Base-by-base conservation (phyloP, 192 early-diverging fungal species). In the Lobosporangium transversale region DNA sequence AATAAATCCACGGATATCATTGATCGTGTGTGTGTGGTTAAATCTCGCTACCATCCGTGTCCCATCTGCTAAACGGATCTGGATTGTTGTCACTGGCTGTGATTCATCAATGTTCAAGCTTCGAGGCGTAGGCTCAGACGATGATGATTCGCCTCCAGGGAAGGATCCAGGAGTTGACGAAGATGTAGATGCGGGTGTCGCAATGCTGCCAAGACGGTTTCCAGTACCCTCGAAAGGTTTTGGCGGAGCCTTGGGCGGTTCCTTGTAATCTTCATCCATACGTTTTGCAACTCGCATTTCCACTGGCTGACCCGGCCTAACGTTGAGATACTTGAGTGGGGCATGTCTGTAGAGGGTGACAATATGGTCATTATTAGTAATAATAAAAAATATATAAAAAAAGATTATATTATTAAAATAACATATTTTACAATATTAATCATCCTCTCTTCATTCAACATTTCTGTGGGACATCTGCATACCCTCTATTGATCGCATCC, bases 41-140 rank as follows among this genome's bases (percentile, higher is more conserved):
- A 93, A 89, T 54, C 88, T 89, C n/a, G 88, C 90, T n/a, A 97
- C 87, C 82, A 96, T 71, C 58, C 94, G 86, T 18, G 93, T 86
- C 21, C 97, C 96, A 66, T 98, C 95, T 6, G 86, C 93, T 52
- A 99, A 78, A 35, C 97, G 87, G 55, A 99, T 87, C 79, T 97
- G 96, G n/a, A 99, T 84, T 30, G 89, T 87, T 6, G 97, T 97
- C 8, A 85, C 83, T 14, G 95, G 97, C 63, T 89, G 88, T 14
- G 65, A 80, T 18, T 86, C 74, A 64, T 99, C 95, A 31, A 97
- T 84, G 6, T 73, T 62, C 42, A 94, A 80, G 44, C 53, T 84
- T 26, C 45, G 53, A 0, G 49, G 81, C 9, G 55, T 40, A 2
- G 76, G 10, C 15, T 60, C 23, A 23, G 79, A 59, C 11, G 67